Evolutionary conservation across 306 rosid genomes (phyloP), one percentile per base, ranked within the genome.

Genomic region (Cyclanthera cordifolia): DNA sequence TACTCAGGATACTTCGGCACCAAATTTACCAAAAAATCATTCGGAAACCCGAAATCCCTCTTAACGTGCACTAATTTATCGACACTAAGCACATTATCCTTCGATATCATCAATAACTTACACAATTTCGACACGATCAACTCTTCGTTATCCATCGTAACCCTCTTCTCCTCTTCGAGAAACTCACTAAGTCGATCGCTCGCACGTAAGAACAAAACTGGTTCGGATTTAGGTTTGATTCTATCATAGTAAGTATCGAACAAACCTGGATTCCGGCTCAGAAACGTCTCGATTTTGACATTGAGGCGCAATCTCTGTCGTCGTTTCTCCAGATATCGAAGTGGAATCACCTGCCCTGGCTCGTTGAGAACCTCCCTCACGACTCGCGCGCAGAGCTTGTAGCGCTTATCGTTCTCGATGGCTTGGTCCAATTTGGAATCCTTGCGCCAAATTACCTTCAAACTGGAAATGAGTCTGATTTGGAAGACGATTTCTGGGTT

Each of bases 1-100:
- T 82, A 86, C 51, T 93, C 77, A 0, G 90, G 77, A 48, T 90
- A 87, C 74, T 67, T 82, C 19, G 96, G 96, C 71, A 93, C 94
- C 86, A 93, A 78, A 73, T 79, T 79, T 28, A 85, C 90, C 75
- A 93, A 56, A 79, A 93, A 90, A 83, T 93, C 95, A 51, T 83
- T 82, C 0, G 95, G 96, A 67, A 93, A 86, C 5, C 96, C 96
- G 20, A 93, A 93, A 41, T 87, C 96, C 78, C 94, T 85, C 83
- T 93, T 93, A 43, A 86, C 95, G 60, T 90, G 82, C 21, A 80
- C 82, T 83, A 93, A 82, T 69, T 93, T 90, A 67, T 88, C 96
- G 17, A 82, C 90, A 76, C 96, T 85, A 21, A 90, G 53, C 43
- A 85, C 82, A 72, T 58, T 84, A 70, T 86, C 70, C 84, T 86